Percentiles rank a stretch among this genome's conserved stretches.
Conservation (phyloP, 2,329 filamentous ascomycete species). For the Epichloe uncinata region DNA sequence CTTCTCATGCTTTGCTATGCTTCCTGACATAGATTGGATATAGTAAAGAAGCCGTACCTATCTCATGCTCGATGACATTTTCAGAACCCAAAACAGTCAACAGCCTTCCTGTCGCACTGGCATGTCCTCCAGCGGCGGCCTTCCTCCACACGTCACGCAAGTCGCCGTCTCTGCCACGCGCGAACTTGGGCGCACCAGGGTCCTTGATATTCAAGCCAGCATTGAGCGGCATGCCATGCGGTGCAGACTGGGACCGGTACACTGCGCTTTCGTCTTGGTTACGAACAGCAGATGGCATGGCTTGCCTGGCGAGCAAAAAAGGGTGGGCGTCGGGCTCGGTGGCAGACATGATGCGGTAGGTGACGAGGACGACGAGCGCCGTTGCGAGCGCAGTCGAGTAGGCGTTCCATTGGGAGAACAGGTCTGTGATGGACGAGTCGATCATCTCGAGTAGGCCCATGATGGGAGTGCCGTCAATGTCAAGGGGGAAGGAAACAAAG, state of each 20-base stretch:
- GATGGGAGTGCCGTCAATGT: not conserved
- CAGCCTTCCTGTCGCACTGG: conserved; percentile 57
- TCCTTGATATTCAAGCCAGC: conserved; percentile 73
- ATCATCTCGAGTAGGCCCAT: conserved; percentile 44
- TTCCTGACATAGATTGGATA: not conserved
- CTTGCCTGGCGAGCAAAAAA: conserved; percentile 82
- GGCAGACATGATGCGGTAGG: conserved; percentile 56
- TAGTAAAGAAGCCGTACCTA: conserved; percentile 28
- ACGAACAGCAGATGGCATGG: conserved; percentile 63
- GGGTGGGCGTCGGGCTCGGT: conserved; percentile 86
- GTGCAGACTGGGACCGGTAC: conserved; percentile 72
- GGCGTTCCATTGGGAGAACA: conserved; percentile 70
- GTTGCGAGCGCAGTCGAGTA: conserved; percentile 61
- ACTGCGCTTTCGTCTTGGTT: conserved; percentile 74
- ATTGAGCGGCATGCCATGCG: conserved; percentile 72
- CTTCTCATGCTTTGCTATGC: not conserved
- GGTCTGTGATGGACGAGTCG: conserved; percentile 54
- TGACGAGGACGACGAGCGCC: conserved; percentile 50
- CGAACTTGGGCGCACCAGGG: conserved; percentile 67
- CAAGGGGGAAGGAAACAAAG: not conserved
- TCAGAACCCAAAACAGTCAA: conserved; percentile 68
- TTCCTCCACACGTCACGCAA: conserved; percentile 81
- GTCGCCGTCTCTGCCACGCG: conserved; percentile 72
- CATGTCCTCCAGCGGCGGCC: conserved; percentile 49
- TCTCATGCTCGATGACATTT: conserved; percentile 57